Conservation (phyloP, 352 stramenopile genomes). For the Pythium dissimile region DNA sequence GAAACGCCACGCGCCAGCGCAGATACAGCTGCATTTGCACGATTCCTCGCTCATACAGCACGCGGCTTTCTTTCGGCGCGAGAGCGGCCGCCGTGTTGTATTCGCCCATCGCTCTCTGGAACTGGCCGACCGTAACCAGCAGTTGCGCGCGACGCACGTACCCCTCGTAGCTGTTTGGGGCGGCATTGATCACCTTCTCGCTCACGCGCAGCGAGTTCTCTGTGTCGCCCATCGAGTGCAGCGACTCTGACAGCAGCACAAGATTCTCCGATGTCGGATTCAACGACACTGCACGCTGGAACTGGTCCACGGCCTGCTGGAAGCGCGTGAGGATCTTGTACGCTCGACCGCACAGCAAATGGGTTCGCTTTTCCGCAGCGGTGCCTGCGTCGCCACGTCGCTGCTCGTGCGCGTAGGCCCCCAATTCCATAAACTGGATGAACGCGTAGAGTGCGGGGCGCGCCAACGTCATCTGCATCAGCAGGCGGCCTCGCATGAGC, state of each 20-base stretch:
- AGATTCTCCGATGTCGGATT: constrained; percentile 72
- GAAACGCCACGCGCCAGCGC: constrained; percentile 51
- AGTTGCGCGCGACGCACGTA: constrained; percentile 69
- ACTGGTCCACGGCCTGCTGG: constrained; percentile 55
- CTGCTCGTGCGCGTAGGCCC: constrained; percentile 8
- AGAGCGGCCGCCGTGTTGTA: constrained; percentile 64
- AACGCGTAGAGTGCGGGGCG: constrained; percentile 71
- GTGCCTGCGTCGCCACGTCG: background rate
- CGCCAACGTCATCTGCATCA: constrained; percentile 53
- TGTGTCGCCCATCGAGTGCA: constrained; percentile 78
- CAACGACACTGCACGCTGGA: constrained; percentile 52
- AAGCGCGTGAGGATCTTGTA: constrained; percentile 74
- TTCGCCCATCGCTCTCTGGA: constrained; percentile 45
- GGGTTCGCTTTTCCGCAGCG: constrained; percentile 33
- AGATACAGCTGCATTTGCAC: constrained; percentile 72
- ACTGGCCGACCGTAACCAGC: constrained; percentile 44
- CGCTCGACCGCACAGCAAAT: constrained; percentile 55
- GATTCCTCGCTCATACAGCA: constrained; percentile 74
- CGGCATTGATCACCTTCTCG: constrained; percentile 59
- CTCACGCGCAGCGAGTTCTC: constrained; percentile 74
- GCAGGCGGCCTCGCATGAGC: constrained; percentile 49
- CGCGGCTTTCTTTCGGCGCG: constrained; percentile 48
- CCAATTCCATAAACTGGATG: constrained; percentile 65
- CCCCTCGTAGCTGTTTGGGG: constrained; percentile 55
- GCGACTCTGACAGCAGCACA: constrained; percentile 70